Evolutionary conservation across 495 filamentous ascomycete species (phyloP).

Genomic region (Ramalina intermedia): DNA sequence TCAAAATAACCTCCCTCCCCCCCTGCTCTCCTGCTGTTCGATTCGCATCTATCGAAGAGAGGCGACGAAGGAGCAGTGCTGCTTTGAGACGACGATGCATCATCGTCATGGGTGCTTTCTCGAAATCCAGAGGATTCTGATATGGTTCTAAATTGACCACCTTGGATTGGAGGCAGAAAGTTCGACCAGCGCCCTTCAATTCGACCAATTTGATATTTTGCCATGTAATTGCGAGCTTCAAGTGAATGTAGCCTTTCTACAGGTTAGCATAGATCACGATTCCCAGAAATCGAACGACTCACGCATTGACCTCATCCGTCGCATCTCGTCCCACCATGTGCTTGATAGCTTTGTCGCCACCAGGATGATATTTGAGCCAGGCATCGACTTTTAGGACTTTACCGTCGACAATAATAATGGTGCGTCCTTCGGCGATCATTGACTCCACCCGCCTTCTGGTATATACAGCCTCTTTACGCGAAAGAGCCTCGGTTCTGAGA

Average conservation of each 20-base stretch:
- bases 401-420: conserved; percentile 65
- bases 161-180: conserved; percentile 85
- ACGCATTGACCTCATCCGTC: conserved; percentile 89
- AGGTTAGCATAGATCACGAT: conserved; percentile 5
- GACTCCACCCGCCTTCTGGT: conserved; percentile 70
- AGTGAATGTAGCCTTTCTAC: conserved; percentile 60
- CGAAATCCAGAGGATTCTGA: not conserved
- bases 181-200: conserved; percentile 76
- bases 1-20: conserved; percentile 12
- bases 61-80: conserved; percentile 43
- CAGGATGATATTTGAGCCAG: conserved; percentile 81
- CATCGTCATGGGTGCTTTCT: conserved; percentile 18
- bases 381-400: conserved; percentile 76
- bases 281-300: conserved; percentile 23
- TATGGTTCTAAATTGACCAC: conserved; percentile 59
- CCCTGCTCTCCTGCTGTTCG: conserved; percentile 22
- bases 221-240: conserved; percentile 65
- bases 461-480: conserved; percentile 36
- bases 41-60: conserved; percentile 44
- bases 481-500: conserved; percentile 8
- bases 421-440: conserved; percentile 72
- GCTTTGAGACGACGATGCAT: conserved; percentile 27
- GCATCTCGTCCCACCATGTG: conserved; percentile 97
- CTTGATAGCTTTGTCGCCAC: conserved; percentile 79
- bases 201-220: conserved; percentile 67